Evolutionary conservation across 2,329 filamentous ascomycete species (phyloP), one percentile per base, ranked within the genome.

Genomic region (Periglandula ipomoeae): DNA sequence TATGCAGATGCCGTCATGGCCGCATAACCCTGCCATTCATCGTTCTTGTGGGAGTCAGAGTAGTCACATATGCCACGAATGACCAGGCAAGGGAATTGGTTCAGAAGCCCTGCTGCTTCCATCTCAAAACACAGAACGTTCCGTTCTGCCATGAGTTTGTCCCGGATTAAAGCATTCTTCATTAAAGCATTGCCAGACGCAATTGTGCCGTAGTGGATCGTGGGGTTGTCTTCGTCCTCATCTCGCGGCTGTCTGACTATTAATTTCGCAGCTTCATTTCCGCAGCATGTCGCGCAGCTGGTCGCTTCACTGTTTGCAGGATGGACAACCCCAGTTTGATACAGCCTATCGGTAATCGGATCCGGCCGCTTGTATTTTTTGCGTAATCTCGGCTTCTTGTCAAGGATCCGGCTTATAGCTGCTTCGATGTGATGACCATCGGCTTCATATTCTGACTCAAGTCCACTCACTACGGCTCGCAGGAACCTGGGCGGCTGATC

Each of bases 141-240:
- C 5, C 49, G 42, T 10, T 51, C 22, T 0, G 30, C 44, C 3
- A 46, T 40, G 1, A 54, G 20, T 4, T 34, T 47, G 23, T 55
- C 53, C 19, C 53, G 49, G 23, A 46, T 23, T 1, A 6, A 1
- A 6, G 56, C 56, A 20, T 58, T 40, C 9, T 55, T 53, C 52
- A 58, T 55, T 10, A 55, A 30, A 15, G 45, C 46, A 27, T 55
- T 55, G 2, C 46, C 49, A 2, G 44, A 50, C 10, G 50, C 56
- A 39, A 58, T 50, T 0, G 44, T 9, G 17, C 50, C 50, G 38
- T 52, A 52, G 39, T 53, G 49, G 17, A 55, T 37, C 5, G 37
- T 37, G 9, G 47, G 53, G 17, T 50, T 20, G 11, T 48, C 45
- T 0, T 43, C 44, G 0, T 49, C 20, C 6, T 48, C 27, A 26